Evolutionary conservation across 2,329 filamentous ascomycete species (phyloP), one percentile per base, ranked within the genome.

Genomic region (Didymella lethalis): DNA sequence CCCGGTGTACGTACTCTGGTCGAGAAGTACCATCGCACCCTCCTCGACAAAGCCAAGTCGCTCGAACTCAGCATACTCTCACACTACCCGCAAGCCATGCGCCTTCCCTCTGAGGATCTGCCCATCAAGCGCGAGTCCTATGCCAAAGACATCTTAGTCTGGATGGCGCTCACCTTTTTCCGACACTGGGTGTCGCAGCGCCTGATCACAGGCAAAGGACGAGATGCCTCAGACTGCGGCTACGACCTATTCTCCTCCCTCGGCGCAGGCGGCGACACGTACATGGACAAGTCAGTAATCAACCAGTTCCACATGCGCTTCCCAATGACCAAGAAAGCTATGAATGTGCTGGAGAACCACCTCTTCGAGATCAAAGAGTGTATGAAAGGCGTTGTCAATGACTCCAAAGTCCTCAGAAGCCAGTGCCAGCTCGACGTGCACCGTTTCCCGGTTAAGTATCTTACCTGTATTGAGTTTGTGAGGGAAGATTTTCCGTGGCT

Each of bases 131-230:
- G 81, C 32, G 76, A 79, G 44, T 72, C 74, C 16, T 84, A 83
- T 61, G 71, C 75, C 20, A 80, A 77, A 57, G 80, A 84, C 59
- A 81, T 85, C 58, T 77, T 83, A 59, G 75, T 80, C 62, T 85
- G 83, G 83, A 81, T 84, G 71, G 79, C 78, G 4, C 71, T 84
- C 7, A 67, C 64, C 7, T 77, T 82, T 49, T 80, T 82, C 67
- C 78, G 80, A 0, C 79, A 84, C 65, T 84, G 80, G 78, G 66
- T 83, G 31, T 74, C 72, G 1, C 76, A 82, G 51, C 67, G 73
- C 14, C 71, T 83, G 34, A 69, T 76, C 36, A 72, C 74, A 8
- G 75, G 77, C 25, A 72, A 71, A 38, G 81, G 78, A 11, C 72
- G 74, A 36, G 67, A 68, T 38, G 75, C 72, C 0, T 52, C 61